Evolutionary conservation across 106 monocot genomes (phyloP), one percentile per base, ranked within the genome.

Genomic region (Dactylorhiza incarnata): DNA sequence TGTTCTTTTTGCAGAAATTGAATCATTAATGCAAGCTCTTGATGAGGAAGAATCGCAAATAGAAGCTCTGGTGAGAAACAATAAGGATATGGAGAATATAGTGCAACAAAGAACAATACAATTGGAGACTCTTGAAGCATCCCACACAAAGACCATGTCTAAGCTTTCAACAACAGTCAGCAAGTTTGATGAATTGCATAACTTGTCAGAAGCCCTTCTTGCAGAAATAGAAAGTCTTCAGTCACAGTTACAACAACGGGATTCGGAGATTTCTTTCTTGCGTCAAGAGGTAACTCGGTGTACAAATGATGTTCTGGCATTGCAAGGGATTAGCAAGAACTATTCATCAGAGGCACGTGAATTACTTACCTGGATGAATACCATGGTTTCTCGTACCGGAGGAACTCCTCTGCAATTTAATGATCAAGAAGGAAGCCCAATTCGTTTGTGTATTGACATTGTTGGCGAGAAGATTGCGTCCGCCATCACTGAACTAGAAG

Each of bases 161-260:
- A 99, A 99, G 73, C 91, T 99, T 83, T 89, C 97, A 72, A 91
- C 89, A 76, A 94, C 94, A 25, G 73, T 91, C 45, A 83, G 22
- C 63, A 94, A 91, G 83, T 99, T 99, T 86, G 94, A 99, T 86
- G 97, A 99, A 76, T 88, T 99, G 79, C 91, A 91, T 85, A 77
- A 81, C 43, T 83, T 99, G 29, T 99, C 97, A 49, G 97, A 94
- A 81, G 89, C 63, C 71, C 91, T 99, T 74, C 84, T 99, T 73
- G 76, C 75, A 0, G 97, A 99, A 81, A 77, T 99, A 62, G 97
- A 99, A 84, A 89, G 84, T 65, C 94, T 99, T 70, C 87, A 99
- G 70, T 84, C 78, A 20, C 94, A 94, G 79, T 65, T 94, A 78
- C 84, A 94, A 73, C 83, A 75, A 46, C 80, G 83, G 54, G 91